Conservation (phyloP, 2,329 filamentous ascomycete genomes). For the Teratosphaeria destructans region DNA sequence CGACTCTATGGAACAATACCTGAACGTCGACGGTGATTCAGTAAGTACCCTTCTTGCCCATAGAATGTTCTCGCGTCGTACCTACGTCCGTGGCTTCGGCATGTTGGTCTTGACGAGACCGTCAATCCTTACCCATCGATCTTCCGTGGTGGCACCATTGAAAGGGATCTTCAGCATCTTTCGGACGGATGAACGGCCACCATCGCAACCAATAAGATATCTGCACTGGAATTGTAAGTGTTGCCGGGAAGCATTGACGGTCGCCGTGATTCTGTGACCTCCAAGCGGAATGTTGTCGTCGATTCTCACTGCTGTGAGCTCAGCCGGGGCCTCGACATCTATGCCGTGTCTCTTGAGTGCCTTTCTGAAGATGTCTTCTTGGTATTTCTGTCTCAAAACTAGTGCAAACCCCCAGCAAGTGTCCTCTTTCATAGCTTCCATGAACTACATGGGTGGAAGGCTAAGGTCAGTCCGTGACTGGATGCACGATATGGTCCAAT, state of each 20-base stretch:
- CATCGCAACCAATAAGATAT: conserved; percentile 43
- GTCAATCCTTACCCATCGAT: conserved; percentile 47
- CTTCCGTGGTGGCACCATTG: conserved; percentile 40
- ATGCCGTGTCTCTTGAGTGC: conserved; percentile 25
- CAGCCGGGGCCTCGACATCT: conserved; percentile 26
- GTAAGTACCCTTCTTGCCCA: background rate
- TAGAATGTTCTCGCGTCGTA: background rate
- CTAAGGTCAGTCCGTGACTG: background rate
- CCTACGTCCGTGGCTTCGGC: conserved; percentile 32
- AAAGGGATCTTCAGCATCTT: conserved; percentile 38
- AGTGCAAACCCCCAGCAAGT: conserved; percentile 44
- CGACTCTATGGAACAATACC: conserved; percentile 42
- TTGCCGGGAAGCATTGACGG: conserved; percentile 9
- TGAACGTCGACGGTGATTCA: background rate
- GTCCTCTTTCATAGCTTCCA: conserved; percentile 12
- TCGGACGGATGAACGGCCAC: conserved; percentile 40
- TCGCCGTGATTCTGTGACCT: conserved; percentile 20
- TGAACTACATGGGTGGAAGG: background rate
- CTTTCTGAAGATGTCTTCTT: conserved; percentile 43
- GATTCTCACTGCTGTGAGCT: conserved; percentile 30
- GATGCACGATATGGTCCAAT: background rate
- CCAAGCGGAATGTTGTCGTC: conserved; percentile 21
- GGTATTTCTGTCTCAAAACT: conserved; percentile 46
- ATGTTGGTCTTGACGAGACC: conserved; percentile 41
- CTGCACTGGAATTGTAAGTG: conserved; percentile 15